Evolutionary conservation across 2,329 filamentous ascomycete species (phyloP), one percentile per base, ranked within the genome.

Genomic region (Apiospora sp.): DNA sequence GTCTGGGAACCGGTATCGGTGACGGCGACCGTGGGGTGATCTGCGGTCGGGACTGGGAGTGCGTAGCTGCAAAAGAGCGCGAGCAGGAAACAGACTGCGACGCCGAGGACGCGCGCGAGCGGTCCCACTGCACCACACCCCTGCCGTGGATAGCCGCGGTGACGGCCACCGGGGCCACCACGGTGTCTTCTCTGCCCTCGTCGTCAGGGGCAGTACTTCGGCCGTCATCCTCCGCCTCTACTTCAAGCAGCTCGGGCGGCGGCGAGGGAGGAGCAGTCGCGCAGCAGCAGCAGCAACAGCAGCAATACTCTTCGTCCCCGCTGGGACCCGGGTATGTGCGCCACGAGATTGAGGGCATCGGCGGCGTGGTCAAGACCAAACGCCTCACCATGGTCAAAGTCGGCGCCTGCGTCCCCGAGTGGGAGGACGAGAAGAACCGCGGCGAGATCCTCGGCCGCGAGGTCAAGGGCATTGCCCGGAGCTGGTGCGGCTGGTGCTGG

Each of bases 401-500:
- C 0, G 96, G 95, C 0, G 93, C 92, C 5, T 94, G 92, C 74
- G 96, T 98, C 16, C 92, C 93, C 74, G 94, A 98, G 80, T 95
- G 92, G 84, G 93, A 94, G 75, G 94, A 96, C 79, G 94, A 97
- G 82, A 88, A 89, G 72, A 88, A 88, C 48, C 87, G 87, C 10
- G 90, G 90, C 5, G 87, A 88, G 72, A 92, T 93, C 76, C 84
- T 98, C 37, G 87, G 87, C 22, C 85, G 92, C 34, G 96, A 98
- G 82, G 88, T 92, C 71, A 86, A 86, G 19, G 93, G 94, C 0
- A 82, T 84, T 68, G 86, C 91, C 72, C 88, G 95, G 74, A 95
- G 93, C 80, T 98, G 94, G 94, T 98, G 95, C 82, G 94, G 93
- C 0, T 98, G 96, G 95, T 98, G 96, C 81, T 90, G 88, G 81